These are phyloP conservation scores for Pyracantha coccinea DNA, from an alignment of 331 rosid species.

Conservation along the genomic window DNA sequence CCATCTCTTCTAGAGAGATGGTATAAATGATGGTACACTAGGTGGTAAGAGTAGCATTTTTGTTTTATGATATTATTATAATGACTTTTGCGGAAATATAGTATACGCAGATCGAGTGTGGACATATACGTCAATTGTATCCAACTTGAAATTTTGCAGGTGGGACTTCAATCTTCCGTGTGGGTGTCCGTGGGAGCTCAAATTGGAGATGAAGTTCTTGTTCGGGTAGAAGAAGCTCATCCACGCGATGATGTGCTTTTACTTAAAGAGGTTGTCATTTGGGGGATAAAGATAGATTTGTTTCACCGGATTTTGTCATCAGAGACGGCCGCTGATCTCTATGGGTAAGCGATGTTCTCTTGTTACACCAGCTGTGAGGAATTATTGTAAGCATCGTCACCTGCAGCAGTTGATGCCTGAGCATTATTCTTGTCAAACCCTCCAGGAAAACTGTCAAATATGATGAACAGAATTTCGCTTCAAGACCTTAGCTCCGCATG, in stretches of 20 bases:
- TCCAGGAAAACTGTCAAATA: not conserved
- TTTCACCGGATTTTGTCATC: not conserved
- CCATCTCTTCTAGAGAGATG: no score
- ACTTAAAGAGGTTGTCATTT: constrained; percentile 55
- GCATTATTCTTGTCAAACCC: not conserved
- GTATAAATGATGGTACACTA: no score
- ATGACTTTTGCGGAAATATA: no score
- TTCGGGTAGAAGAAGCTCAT: constrained; percentile 74
- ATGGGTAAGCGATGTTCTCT: not conserved
- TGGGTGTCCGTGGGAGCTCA: constrained; percentile 71
- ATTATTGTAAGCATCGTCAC: not conserved
- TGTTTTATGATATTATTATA: no score
- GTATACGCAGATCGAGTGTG: no score
- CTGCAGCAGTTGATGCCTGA: not conserved
- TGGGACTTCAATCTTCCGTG: constrained; percentile 74
- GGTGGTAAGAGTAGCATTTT: no score
- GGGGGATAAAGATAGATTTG: constrained; percentile 17
- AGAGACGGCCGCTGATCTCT: not conserved
- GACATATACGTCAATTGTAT: not conserved
- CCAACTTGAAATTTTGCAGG: constrained; percentile 41
- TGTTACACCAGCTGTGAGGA: not conserved
- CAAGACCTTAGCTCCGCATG: not conserved
- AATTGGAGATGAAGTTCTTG: constrained; percentile 74
- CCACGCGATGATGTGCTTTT: constrained; percentile 76
- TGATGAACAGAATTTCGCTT: not conserved